A percentile compares a stretch with the other conserved stretches of the same genome.
phyloP scores from a whole-genome alignment of 176 grass and related monocot species.

The Musa schizocarpa region DNA sequence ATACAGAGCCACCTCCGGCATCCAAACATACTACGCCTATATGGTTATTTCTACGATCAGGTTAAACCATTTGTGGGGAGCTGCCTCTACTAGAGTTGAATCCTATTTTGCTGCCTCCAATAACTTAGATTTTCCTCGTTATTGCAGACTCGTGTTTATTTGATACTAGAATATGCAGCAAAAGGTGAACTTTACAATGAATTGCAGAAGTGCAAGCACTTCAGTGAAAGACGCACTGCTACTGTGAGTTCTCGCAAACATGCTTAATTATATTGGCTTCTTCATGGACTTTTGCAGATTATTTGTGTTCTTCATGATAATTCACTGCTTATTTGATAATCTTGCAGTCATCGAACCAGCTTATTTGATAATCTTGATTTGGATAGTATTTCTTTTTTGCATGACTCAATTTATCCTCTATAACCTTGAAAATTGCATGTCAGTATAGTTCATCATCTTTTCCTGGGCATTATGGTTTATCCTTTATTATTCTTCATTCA shows the following conservation, averaged over 20 bases:
- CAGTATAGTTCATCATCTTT: too few relatives aligned
- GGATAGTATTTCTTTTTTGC: too few relatives aligned
- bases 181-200: slow-evolving; percentile 97
- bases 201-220: slow-evolving; percentile 75
- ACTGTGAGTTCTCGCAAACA: slow-evolving; percentile 45
- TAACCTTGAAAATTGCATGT: too few relatives aligned
- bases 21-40: slow-evolving; percentile 68
- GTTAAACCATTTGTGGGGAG: slow-evolving; percentile 9
- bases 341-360: background rate
- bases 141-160: slow-evolving; percentile 64
- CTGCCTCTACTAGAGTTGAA: background rate
- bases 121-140: slow-evolving; percentile 19
- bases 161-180: slow-evolving; percentile 86
- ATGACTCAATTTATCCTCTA: too few relatives aligned
- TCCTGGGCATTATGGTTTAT: background rate
- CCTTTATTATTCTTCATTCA: slow-evolving; percentile 7
- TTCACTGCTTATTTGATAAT: background rate
- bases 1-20: slow-evolving; percentile 89
- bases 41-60: slow-evolving; percentile 96
- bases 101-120: background rate
- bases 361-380: too few relatives aligned
- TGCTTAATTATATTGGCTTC: slow-evolving; percentile 12
- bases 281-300: background rate
- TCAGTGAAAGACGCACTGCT: slow-evolving; percentile 62
- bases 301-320: background rate